phyloP scores from a whole-genome alignment of 2,329 filamentous ascomycete species.

The Penicillium sp. region DNA sequence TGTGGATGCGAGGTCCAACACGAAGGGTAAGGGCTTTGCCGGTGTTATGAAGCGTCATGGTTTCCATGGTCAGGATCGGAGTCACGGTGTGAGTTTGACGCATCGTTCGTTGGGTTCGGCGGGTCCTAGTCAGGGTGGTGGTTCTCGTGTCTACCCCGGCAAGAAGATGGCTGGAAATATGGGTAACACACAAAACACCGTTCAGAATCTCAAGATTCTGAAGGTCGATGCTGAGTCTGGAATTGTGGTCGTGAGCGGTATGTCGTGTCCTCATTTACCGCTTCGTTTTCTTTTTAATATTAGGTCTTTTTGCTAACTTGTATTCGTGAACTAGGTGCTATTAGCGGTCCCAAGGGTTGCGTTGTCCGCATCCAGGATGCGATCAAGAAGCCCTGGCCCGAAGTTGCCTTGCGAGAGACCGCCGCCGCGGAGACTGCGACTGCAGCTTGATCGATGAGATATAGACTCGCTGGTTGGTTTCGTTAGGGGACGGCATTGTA shows the following conservation, averaged over 20 bases:
- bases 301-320: conserved; percentile 15
- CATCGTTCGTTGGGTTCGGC: conserved; percentile 90
- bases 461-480: conserved; percentile 10
- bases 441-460: conserved; percentile 19
- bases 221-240: conserved; percentile 86
- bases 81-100: conserved; percentile 92
- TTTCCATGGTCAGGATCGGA: conserved; percentile 84
- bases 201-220: conserved; percentile 88
- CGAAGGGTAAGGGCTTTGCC: conserved; percentile 87
- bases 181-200: conserved; percentile 84
- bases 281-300: background rate
- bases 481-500: conserved; percentile 38
- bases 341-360: conserved; percentile 86
- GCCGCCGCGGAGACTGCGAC: conserved; percentile 18
- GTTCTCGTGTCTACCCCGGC: conserved; percentile 87
- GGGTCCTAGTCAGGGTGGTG: conserved; percentile 87
- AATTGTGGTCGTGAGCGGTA: conserved; percentile 84
- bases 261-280: conserved; percentile 5
- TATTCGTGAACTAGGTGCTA: conserved; percentile 55
- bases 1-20: conserved; percentile 79
- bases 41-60: conserved; percentile 98
- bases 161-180: conserved; percentile 98
- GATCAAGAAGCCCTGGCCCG: conserved; percentile 79
- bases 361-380: conserved; percentile 87
- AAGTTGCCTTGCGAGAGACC: conserved; percentile 39